Percentiles rank a stretch among this genome's conserved stretches.
phyloP scores from a whole-genome alignment of 495 filamentous ascomycete species.

The Oleoguttula mirabilis region DNA sequence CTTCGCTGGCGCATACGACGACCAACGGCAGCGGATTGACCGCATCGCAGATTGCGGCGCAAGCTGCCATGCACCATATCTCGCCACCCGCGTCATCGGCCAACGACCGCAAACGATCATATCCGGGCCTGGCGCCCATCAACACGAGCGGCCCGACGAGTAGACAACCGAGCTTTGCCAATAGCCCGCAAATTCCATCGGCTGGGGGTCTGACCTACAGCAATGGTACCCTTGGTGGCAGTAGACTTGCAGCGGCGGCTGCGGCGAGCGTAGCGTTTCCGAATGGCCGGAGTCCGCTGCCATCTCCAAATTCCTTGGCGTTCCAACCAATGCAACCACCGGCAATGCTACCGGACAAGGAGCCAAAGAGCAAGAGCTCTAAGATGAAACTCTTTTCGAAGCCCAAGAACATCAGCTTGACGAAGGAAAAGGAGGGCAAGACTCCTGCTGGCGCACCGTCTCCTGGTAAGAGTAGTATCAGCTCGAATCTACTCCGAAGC shows the following conservation, averaged over 20 bases:
- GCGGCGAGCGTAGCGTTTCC: constrained; percentile 85
- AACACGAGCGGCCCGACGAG: constrained; percentile 39
- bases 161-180: constrained; percentile 31
- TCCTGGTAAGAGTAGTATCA: constrained; percentile 59
- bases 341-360: constrained; percentile 36
- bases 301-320: constrained; percentile 23
- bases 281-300: constrained; percentile 36
- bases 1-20: constrained; percentile 62
- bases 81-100: constrained; percentile 9
- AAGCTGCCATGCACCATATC: constrained; percentile 65
- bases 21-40: constrained; percentile 40
- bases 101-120: constrained; percentile 54
- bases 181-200: constrained; percentile 41
- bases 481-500: constrained; percentile 44
- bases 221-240: constrained; percentile 56
- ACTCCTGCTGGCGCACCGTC: constrained; percentile 65
- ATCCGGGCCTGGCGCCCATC: constrained; percentile 19
- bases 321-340: constrained; percentile 9
- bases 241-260: constrained; percentile 58
- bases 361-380: constrained; percentile 63
- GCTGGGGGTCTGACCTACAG: constrained; percentile 32
- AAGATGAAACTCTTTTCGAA: constrained; percentile 90
- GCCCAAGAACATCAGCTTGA: constrained; percentile 69
- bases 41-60: constrained; percentile 80
- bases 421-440: constrained; percentile 51